These are phyloP conservation scores for Tubosaeta brunneosetosa DNA, from an alignment of 768 basidiomycete genomes.

Conservation along the genomic window DNA sequence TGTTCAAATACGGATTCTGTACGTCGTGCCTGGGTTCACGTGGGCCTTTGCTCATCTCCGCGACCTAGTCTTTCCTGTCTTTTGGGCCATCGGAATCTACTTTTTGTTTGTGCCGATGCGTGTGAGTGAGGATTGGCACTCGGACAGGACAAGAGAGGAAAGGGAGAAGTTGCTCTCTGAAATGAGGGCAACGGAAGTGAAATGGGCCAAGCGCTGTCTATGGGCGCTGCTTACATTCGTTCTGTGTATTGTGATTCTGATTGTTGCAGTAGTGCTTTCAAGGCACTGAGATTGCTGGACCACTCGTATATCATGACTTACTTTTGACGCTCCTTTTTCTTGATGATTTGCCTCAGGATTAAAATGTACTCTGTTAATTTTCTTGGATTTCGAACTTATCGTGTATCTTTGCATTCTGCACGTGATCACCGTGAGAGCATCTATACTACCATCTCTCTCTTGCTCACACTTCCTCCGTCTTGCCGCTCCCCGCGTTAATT, in stretches of 20 bases:
- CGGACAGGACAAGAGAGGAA: slow-evolving; percentile 52
- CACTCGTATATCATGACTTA: background rate
- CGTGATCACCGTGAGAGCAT: background rate
- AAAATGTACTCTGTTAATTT: slow-evolving; percentile 8
- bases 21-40: slow-evolving; percentile 19
- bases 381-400: slow-evolving; percentile 2
- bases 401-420: background rate
- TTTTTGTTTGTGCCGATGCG: slow-evolving; percentile 53
- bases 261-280: slow-evolving; percentile 19
- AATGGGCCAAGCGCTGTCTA: slow-evolving; percentile 56
- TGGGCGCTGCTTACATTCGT: slow-evolving; percentile 47
- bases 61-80: slow-evolving; percentile 51
- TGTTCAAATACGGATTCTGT: slow-evolving; percentile 65
- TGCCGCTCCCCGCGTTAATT: background rate
- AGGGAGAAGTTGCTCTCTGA: slow-evolving; percentile 41
- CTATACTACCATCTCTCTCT: no score
- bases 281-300: slow-evolving; percentile 18
- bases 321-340: background rate
- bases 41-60: no score
- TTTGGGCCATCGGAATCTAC: slow-evolving; percentile 56
- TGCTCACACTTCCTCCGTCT: no score
- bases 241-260: slow-evolving; percentile 32
- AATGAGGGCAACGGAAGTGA: slow-evolving; percentile 46
- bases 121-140: slow-evolving; percentile 48
- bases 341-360: background rate